Conservation (phyloP, 2,329 filamentous ascomycete genomes). For the Daldinia sp. region DNA sequence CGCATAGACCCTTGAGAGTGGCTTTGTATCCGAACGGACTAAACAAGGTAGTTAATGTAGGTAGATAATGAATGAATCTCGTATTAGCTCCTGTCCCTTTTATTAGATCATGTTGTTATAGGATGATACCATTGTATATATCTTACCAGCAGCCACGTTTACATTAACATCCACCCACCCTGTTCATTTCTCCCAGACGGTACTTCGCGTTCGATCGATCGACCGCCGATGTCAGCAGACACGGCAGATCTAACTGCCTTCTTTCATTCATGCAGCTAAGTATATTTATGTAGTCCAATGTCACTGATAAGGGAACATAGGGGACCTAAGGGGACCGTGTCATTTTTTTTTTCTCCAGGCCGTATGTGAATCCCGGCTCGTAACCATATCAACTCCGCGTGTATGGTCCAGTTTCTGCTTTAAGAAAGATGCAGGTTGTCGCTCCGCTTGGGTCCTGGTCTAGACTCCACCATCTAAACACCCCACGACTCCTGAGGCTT, state of each 20-base stretch:
- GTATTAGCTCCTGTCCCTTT: slow-evolving; percentile 10
- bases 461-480: slow-evolving; percentile 13
- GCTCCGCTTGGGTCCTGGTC: not conserved
- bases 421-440: slow-evolving; percentile 27
- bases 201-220: slow-evolving; percentile 3
- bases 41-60: not conserved
- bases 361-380: slow-evolving; percentile 14
- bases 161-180: slow-evolving; percentile 17
- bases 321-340: not conserved
- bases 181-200: not conserved
- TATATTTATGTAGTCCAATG: not conserved
- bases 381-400: slow-evolving; percentile 7
- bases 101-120: slow-evolving; percentile 17
- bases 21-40: slow-evolving; percentile 5
- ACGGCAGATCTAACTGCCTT: not conserved
- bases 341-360: not conserved
- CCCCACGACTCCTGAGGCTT: slow-evolving; percentile 2
- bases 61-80: slow-evolving; percentile 7
- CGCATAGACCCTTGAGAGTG: slow-evolving; percentile 3
- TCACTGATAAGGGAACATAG: not conserved
- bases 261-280: not conserved
- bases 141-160: not conserved
- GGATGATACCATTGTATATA: not conserved
- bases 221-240: slow-evolving; percentile 19
- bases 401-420: slow-evolving; percentile 20